Conservation (phyloP, 345 rosid genomes). For the Chamaenerion angustifolium region DNA sequence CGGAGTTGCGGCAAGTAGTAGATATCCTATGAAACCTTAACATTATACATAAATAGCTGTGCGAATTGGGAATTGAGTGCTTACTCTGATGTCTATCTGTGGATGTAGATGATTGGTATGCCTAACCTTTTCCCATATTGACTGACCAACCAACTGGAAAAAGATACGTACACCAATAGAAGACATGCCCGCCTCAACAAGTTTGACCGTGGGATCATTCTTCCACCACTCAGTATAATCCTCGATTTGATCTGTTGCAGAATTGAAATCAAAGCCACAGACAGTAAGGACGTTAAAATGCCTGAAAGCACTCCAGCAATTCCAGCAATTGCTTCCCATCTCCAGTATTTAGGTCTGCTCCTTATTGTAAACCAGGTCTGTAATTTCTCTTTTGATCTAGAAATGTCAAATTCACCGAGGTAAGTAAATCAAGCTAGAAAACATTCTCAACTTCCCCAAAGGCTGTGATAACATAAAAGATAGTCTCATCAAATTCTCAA, state of each 20-base stretch:
- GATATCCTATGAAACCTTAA: too few species aligned
- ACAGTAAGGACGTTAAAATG: constrained; percentile 39
- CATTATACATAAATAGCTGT: too few species aligned
- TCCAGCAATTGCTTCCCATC: constrained; percentile 45
- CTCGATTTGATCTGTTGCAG: constrained; percentile 27
- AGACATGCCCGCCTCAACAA: constrained; percentile 47
- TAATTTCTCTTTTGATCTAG: constrained; percentile 33
- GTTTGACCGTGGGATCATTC: constrained; percentile 10
- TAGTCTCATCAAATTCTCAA: too few species aligned
- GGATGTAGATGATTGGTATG: constrained; percentile 20
- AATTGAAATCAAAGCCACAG: constrained; percentile 27
- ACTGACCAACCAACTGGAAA: constrained; percentile 44
- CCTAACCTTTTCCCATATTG: constrained; percentile 39
- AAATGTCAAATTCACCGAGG: not conserved
- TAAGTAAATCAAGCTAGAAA: not conserved
- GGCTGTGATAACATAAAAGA: too few species aligned
- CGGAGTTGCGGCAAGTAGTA: too few species aligned
- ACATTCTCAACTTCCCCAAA: not conserved
- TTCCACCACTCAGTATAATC: constrained; percentile 8
- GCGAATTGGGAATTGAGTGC: too few species aligned
- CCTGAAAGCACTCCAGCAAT: constrained; percentile 45
- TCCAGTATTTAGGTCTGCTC: constrained; percentile 26
- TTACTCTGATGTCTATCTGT: not conserved
- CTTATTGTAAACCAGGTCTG: constrained; percentile 20
- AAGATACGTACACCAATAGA: constrained; percentile 35